Evolutionary conservation across 371 early-diverging fungal genomes (phyloP).

Genomic region (Capniomyces stellatus): DNA sequence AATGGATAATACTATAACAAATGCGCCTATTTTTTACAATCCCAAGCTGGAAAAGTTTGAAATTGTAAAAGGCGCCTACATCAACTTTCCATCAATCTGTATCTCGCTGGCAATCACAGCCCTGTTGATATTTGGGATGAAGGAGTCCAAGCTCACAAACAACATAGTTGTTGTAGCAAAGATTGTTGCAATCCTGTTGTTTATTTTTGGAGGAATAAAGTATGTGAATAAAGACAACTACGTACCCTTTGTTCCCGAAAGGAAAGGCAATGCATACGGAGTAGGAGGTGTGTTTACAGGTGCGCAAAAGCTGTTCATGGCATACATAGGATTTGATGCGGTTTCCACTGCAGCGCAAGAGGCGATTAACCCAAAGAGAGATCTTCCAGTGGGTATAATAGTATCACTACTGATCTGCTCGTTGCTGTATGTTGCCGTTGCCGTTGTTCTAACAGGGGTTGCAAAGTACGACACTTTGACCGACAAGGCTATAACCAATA

Average conservation of each 20-base stretch:
- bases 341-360: constrained; percentile 76
- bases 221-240: constrained; percentile 46
- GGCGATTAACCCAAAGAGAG: constrained; percentile 51
- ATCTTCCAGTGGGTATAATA: constrained; percentile 70
- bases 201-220: constrained; percentile 37
- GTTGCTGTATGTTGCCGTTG: constrained; percentile 41
- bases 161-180: constrained; percentile 46
- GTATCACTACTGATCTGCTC: constrained; percentile 49
- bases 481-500: constrained; percentile 36
- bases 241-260: constrained; percentile 46
- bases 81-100: constrained; percentile 48
- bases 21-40: constrained; percentile 1
- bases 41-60: neutral
- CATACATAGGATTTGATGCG: constrained; percentile 71
- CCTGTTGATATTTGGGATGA: constrained; percentile 41
- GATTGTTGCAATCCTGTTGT: constrained; percentile 41
- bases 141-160: constrained; percentile 44
- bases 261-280: constrained; percentile 25
- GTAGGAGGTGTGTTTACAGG: constrained; percentile 43
- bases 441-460: constrained; percentile 52
- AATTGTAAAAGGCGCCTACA: constrained; percentile 23
- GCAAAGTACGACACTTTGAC: constrained; percentile 28
- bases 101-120: constrained; percentile 34
- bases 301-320: constrained; percentile 55
- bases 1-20: neutral